Percentiles rank a stretch among this genome's conserved stretches.
Conservation (phyloP, 176 grass and related monocot genomes). For the Themeda triandra region DNA sequence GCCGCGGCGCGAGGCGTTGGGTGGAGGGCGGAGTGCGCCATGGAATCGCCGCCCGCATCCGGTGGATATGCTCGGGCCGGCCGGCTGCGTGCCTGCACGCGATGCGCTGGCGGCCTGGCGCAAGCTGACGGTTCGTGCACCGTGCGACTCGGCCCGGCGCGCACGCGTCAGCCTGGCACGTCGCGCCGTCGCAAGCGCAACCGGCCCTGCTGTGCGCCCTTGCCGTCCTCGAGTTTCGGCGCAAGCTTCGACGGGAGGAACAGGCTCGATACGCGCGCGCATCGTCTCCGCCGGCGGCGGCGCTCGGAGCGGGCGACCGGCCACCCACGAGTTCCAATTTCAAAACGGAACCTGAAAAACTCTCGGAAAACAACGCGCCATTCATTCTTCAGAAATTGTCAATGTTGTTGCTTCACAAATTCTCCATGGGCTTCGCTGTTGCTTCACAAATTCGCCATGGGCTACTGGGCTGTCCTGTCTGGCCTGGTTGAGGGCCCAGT, state of each 20-base stretch:
- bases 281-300: background rate
- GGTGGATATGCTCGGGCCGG: conserved; percentile 20
- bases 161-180: background rate
- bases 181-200: background rate
- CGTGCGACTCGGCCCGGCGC: background rate
- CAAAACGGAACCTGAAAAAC: no score
- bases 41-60: background rate
- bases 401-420: no score
- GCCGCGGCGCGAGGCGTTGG: background rate
- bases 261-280: no score
- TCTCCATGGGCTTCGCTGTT: no score
- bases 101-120: background rate
- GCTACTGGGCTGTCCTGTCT: no score
- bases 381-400: no score
- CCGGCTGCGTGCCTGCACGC: background rate
- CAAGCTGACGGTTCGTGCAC: background rate
- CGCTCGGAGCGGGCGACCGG: no score
- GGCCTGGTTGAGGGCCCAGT: no score
- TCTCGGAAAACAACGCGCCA: no score
- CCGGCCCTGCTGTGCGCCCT: background rate
- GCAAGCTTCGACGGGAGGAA: no score
- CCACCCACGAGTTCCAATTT: no score
- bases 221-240: background rate
- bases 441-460: no score
- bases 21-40: conserved; percentile 18